Conservation (phyloP, 169 alveolate species). For the Plasmodium knowlesi region DNA sequence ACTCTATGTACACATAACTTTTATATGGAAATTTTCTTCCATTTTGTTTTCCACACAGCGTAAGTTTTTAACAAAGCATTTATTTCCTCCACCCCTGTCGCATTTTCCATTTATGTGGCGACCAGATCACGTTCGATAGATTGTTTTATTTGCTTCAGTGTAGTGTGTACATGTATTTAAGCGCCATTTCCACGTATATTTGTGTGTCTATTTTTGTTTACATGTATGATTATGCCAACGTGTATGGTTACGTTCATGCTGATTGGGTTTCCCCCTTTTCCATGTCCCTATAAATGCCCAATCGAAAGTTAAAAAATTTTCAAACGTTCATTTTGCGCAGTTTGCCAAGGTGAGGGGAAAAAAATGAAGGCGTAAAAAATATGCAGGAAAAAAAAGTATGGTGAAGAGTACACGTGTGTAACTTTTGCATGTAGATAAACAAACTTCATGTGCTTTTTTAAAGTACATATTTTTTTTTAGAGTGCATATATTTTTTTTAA, state of each 20-base stretch:
- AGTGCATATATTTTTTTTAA: not conserved
- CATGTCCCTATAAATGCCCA: not conserved
- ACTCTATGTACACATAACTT: not conserved
- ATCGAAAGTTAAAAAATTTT: not conserved
- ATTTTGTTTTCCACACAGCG: conserved; percentile 1
- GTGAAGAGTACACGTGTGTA: not conserved
- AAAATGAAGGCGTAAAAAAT: not conserved
- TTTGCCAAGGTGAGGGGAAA: not conserved
- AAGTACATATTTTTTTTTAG: not conserved
- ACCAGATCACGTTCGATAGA: not conserved
- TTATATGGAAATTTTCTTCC: not conserved
- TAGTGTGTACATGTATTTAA: not conserved
- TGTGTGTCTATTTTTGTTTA: not conserved
- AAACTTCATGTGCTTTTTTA: not conserved
- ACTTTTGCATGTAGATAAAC: not conserved
- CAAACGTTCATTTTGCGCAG: not conserved
- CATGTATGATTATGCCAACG: not conserved
- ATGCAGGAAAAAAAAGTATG: not conserved
- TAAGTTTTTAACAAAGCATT: not conserved
- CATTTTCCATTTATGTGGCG: not conserved
- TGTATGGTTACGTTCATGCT: not conserved
- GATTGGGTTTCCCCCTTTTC: not conserved
- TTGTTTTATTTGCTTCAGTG: not conserved
- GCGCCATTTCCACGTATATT: not conserved
- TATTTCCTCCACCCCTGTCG: not conserved